phyloP scores from a whole-genome alignment of 805 yeast species.

The Hanseniaspora nectarophila region DNA sequence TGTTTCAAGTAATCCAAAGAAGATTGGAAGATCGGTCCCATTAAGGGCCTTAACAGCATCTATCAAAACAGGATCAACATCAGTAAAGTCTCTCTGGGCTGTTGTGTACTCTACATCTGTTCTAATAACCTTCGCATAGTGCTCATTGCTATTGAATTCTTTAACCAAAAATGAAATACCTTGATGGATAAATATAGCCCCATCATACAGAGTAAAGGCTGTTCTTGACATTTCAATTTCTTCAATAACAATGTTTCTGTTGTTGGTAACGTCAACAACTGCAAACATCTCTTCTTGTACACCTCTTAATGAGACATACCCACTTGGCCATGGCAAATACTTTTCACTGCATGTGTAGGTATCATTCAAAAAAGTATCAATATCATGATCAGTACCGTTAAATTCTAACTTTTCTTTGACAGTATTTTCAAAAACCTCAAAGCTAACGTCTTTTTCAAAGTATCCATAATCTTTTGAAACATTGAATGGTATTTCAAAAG shows the following conservation, averaged over 20 bases:
- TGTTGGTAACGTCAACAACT: slow-evolving; percentile 77
- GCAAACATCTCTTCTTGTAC: slow-evolving; percentile 74
- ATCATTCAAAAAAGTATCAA: slow-evolving; percentile 14
- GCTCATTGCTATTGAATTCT: slow-evolving; percentile 69
- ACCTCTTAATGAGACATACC: slow-evolving; percentile 66
- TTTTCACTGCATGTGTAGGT: slow-evolving; percentile 42
- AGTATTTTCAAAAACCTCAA: slow-evolving; percentile 22
- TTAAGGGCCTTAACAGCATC: slow-evolving; percentile 47
- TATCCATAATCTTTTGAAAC: slow-evolving; percentile 42
- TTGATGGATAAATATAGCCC: slow-evolving; percentile 89
- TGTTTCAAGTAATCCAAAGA: slow-evolving; percentile 61
- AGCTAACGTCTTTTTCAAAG: slow-evolving; percentile 31
- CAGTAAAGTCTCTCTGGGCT: slow-evolving; percentile 80
- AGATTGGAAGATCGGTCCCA: slow-evolving; percentile 46
- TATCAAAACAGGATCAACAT: slow-evolving; percentile 74
- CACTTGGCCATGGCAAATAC: slow-evolving; percentile 73
- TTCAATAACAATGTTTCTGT: slow-evolving; percentile 67
- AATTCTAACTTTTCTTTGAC: slow-evolving; percentile 34
- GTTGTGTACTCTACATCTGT: slow-evolving; percentile 94
- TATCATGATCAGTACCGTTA: slow-evolving; percentile 30
- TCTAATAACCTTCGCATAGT: slow-evolving; percentile 70
- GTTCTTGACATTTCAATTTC: slow-evolving; percentile 81
- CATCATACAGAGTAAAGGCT: slow-evolving; percentile 79
- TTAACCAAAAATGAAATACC: slow-evolving; percentile 80
- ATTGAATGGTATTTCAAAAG: slow-evolving; percentile 64